Percentiles rank a stretch among this genome's conserved stretches.
phyloP scores from a whole-genome alignment of 2,329 filamentous ascomycete species.

The Sporothrix schenckii region DNA sequence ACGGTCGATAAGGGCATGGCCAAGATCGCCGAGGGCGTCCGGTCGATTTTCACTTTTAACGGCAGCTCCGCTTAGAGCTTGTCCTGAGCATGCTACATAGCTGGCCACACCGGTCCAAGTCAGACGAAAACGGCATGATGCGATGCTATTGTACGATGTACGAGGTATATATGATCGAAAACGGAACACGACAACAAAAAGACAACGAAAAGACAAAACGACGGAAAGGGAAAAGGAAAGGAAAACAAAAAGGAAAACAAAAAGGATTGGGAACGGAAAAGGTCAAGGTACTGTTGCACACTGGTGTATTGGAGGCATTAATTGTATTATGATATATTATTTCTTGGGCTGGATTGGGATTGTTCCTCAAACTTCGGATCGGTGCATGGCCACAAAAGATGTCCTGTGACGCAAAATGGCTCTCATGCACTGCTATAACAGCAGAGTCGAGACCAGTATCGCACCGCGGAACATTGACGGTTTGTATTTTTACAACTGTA shows the following conservation, averaged over 20 bases:
- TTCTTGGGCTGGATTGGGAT: neutral
- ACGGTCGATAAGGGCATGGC: conserved; percentile 36
- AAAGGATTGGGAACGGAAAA: conserved; percentile 6
- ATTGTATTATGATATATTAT: conserved; percentile 31
- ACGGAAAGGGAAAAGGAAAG: neutral
- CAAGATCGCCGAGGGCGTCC: conserved; percentile 34
- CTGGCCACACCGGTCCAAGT: neutral
- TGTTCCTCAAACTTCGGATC: neutral
- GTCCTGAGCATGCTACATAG: neutral
- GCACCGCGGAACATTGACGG: neutral
- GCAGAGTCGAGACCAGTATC: neutral
- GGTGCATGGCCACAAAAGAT: neutral
- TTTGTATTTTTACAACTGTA: neutral
- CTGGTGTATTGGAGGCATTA: neutral
- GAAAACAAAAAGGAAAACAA: neutral
- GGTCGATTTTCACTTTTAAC: conserved; percentile 32
- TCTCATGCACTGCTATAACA: no score
- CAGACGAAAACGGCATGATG: neutral
- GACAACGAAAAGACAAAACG: neutral
- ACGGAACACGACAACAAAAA: neutral
- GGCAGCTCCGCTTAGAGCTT: conserved; percentile 6
- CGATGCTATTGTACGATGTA: conserved; percentile 4
- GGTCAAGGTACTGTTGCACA: neutral
- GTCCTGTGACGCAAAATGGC: no score
- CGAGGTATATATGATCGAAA: conserved; percentile 2